Conservation (phyloP, 2,329 filamentous ascomycete species). For the Penicillium thymicola region DNA sequence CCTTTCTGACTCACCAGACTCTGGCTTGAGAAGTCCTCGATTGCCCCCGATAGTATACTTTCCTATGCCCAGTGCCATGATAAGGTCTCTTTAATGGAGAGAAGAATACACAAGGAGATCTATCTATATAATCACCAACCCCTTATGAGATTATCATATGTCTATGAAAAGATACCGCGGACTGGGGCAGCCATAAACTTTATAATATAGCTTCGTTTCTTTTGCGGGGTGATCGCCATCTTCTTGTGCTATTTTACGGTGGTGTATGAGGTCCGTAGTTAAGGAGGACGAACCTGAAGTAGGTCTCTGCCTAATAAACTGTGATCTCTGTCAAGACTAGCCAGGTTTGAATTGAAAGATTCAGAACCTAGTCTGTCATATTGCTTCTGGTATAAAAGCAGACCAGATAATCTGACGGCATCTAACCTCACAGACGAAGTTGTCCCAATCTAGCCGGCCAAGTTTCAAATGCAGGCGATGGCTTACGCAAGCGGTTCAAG, state of each 20-base stretch:
- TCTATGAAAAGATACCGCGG: neutral
- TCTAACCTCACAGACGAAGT: neutral
- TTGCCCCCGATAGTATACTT: slow-evolving; percentile 15
- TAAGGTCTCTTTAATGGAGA: neutral
- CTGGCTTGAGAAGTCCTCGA: slow-evolving; percentile 13
- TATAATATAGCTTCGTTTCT: neutral
- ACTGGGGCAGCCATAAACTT: neutral
- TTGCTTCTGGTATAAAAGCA: neutral
- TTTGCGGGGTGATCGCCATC: slow-evolving; percentile 1
- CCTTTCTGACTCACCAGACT: slow-evolving; percentile 3
- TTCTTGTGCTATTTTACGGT: neutral
- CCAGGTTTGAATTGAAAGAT: neutral
- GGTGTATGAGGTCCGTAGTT: neutral
- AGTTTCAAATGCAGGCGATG: neutral
- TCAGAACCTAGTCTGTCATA: neutral
- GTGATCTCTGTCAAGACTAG: neutral
- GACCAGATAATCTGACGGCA: neutral
- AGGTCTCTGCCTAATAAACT: neutral
- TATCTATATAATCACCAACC: neutral
- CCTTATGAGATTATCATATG: neutral
- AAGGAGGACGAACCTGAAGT: neutral
- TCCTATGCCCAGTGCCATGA: slow-evolving; percentile 1
- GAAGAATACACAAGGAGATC: neutral
- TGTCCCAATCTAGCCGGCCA: neutral
- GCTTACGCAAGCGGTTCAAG: neutral